Percentiles rank a stretch among this genome's conserved stretches.
These are phyloP conservation scores for Candolleomyces eurysporus DNA, from an alignment of 768 basidiomycete species.

Conservation along the genomic window DNA sequence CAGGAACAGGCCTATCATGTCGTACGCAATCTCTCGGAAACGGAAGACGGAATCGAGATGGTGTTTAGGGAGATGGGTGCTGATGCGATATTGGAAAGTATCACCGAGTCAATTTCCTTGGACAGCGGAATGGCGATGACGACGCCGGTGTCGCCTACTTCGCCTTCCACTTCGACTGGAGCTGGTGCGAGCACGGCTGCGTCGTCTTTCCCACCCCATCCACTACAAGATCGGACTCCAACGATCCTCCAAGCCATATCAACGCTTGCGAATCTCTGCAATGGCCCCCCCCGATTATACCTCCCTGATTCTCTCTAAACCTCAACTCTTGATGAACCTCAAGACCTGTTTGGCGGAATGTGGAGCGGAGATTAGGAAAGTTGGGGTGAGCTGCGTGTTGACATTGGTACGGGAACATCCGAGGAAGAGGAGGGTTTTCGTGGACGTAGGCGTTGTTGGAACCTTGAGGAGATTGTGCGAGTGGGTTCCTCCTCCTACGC, in stretches of 20 bases:
- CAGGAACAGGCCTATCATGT: conserved; percentile 74
- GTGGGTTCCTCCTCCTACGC: conserved; percentile 27
- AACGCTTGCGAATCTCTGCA: conserved; percentile 67
- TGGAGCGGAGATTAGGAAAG: conserved; percentile 55
- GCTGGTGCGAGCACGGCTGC: conserved; percentile 57
- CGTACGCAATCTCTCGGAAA: conserved; percentile 64
- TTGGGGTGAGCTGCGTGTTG: conserved; percentile 58
- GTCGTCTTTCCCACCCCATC: neutral
- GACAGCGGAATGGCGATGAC: neutral
- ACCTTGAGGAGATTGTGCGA: conserved; percentile 42
- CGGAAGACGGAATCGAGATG: conserved; percentile 61
- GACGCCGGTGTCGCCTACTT: neutral
- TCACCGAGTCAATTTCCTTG: conserved; percentile 27
- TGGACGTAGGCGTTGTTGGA: conserved; percentile 38
- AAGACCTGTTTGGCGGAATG: conserved; percentile 59
- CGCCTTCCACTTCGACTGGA: conserved; percentile 49
- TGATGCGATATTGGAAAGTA: conserved; percentile 40
- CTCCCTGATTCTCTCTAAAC: conserved; percentile 48
- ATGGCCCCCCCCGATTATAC: conserved; percentile 52
- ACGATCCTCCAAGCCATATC: conserved; percentile 43
- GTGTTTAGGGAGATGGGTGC: conserved; percentile 44
- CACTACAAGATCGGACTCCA: conserved; percentile 3
- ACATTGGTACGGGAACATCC: conserved; percentile 50
- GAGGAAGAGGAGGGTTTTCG: conserved; percentile 28
- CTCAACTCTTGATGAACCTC: conserved; percentile 50